These are phyloP conservation scores for Auricularia sp. DNA, from an alignment of 768 basidiomycete genomes.

Conservation along the genomic window DNA sequence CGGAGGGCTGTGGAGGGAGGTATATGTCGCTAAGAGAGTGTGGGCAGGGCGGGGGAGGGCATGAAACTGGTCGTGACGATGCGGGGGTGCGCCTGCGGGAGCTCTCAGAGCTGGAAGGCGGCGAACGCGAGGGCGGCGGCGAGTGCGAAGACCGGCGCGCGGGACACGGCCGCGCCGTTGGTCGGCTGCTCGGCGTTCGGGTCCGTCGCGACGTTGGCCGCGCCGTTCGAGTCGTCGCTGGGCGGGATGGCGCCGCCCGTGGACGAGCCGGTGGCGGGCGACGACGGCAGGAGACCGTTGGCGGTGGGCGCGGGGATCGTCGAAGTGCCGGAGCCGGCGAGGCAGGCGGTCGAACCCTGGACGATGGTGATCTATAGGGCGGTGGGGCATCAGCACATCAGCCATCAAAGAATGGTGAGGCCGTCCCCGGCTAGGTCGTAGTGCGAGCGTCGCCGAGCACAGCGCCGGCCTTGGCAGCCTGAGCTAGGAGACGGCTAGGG, in stretches of 20 bases:
- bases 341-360: neutral
- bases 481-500: neutral
- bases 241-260: neutral
- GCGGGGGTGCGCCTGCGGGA: neutral
- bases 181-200: neutral
- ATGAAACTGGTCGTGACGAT: neutral
- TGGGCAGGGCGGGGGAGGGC: neutral
- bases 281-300: neutral
- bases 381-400: no score
- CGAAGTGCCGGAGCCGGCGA: neutral
- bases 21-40: slow-evolving; percentile 1
- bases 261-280: neutral
- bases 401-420: no score
- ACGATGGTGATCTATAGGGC: no score
- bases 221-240: neutral
- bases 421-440: neutral
- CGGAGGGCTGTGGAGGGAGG: neutral
- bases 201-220: neutral
- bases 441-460: neutral
- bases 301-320: neutral
- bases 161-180: neutral
- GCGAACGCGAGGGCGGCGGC: neutral
- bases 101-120: neutral
- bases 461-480: neutral
- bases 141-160: neutral